phyloP scores from a whole-genome alignment of 225 moss, liverwort and hornwort species.

The Anthoceros angustus region DNA sequence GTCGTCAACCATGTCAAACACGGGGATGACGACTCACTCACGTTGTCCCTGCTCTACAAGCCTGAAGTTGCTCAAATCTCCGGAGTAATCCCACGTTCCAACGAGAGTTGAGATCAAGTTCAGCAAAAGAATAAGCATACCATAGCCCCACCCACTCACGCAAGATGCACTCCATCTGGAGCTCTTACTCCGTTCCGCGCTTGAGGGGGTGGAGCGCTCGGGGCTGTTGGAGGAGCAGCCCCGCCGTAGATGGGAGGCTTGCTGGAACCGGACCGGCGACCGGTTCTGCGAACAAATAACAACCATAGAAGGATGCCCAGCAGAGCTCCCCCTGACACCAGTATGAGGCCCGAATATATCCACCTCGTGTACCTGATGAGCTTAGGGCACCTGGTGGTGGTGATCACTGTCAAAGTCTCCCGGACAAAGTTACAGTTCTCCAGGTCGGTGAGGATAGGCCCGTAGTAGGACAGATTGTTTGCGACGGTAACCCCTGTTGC shows the following conservation, averaged over 20 bases:
- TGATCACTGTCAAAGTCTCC: slow-evolving; percentile 16
- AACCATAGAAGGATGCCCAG: slow-evolving; percentile 48
- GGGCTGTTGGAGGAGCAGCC: neutral
- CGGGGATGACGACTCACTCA: too few relatives aligned
- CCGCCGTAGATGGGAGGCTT: neutral
- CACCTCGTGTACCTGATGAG: slow-evolving; percentile 22
- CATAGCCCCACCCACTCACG: too few relatives aligned
- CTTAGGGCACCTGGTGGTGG: slow-evolving; percentile 14
- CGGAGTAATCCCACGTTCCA: too few relatives aligned
- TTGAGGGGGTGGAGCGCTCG: too few relatives aligned
- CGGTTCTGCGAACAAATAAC: slow-evolving; percentile 21
- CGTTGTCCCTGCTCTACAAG: too few relatives aligned
- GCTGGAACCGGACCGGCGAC: neutral
- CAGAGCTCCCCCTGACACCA: slow-evolving; percentile 34
- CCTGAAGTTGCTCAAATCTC: too few relatives aligned
- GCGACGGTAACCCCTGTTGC: slow-evolving; percentile 12
- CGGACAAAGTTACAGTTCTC: slow-evolving; percentile 40
- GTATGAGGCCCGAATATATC: slow-evolving; percentile 39
- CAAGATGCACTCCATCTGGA: too few relatives aligned
- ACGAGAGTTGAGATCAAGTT: too few relatives aligned
- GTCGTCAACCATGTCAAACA: too few relatives aligned
- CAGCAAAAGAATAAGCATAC: too few relatives aligned
- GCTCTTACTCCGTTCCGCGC: too few relatives aligned
- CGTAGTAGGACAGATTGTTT: slow-evolving; percentile 15
- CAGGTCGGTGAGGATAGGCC: slow-evolving; percentile 20